These are phyloP conservation scores for Paraphoma chrysanthemicola DNA, from an alignment of 2,329 filamentous ascomycete species.

Conservation along the genomic window DNA sequence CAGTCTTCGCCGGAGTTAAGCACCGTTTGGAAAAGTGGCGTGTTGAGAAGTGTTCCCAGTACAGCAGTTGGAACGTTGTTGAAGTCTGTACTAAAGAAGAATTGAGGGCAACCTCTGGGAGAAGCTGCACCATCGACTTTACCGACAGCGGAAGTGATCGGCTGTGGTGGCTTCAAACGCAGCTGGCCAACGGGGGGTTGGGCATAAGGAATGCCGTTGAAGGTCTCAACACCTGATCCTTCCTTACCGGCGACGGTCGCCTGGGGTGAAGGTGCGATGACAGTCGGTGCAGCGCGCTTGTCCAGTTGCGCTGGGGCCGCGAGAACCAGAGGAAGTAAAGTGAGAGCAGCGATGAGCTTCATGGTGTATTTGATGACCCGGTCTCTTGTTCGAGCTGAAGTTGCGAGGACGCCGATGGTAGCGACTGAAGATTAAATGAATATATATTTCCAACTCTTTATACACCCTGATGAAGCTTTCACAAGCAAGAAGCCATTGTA, in stretches of 20 bases:
- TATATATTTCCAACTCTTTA: not conserved
- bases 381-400: not conserved
- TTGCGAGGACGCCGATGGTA: constrained; percentile 1
- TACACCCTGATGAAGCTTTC: constrained; percentile 10
- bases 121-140: constrained; percentile 65
- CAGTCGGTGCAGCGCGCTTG: constrained; percentile 59
- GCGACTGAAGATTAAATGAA: not conserved
- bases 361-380: constrained; percentile 24
- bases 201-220: constrained; percentile 78
- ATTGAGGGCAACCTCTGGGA: constrained; percentile 74
- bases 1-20: constrained; percentile 53
- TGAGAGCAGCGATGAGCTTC: constrained; percentile 32
- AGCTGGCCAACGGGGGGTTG: constrained; percentile 70
- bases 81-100: constrained; percentile 63
- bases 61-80: constrained; percentile 44
- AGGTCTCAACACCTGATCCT: constrained; percentile 65
- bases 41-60: constrained; percentile 47
- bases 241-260: constrained; percentile 64
- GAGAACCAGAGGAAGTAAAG: constrained; percentile 35
- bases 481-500: constrained; percentile 18
- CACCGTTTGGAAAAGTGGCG: constrained; percentile 47
- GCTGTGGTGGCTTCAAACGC: constrained; percentile 72
- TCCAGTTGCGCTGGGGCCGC: constrained; percentile 49
- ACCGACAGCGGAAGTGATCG: constrained; percentile 64
- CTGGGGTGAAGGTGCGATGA: constrained; percentile 58